Evolutionary conservation across 2,329 filamentous ascomycete species (phyloP).

Genomic region (Pyricularia pennisetigena): DNA sequence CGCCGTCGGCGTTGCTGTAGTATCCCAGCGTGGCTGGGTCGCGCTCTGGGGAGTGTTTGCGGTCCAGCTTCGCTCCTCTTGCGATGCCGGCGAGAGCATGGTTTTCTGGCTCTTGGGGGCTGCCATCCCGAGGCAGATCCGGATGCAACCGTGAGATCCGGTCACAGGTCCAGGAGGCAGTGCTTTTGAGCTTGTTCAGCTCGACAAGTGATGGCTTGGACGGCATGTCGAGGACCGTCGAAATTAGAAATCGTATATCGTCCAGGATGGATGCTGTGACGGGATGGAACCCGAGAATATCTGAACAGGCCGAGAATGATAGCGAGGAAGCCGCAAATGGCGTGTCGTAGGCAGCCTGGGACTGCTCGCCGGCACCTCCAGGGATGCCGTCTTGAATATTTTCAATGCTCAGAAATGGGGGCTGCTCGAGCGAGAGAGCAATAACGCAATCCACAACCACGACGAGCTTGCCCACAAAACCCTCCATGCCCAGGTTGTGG

Average conservation of each 20-base stretch:
- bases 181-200: constrained; percentile 26
- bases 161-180: constrained; percentile 28
- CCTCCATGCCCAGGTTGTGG: constrained; percentile 28
- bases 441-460: constrained; percentile 39
- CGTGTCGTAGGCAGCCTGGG: constrained; percentile 34
- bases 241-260: constrained; percentile 37
- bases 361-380: constrained; percentile 20
- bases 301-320: constrained; percentile 29
- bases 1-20: background rate
- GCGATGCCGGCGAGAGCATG: background rate
- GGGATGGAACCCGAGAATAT: constrained; percentile 31
- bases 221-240: constrained; percentile 29
- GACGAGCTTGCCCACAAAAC: constrained; percentile 36
- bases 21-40: background rate
- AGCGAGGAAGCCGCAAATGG: constrained; percentile 33
- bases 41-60: background rate
- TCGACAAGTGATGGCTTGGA: constrained; percentile 22
- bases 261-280: constrained; percentile 40
- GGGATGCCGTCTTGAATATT: constrained; percentile 8
- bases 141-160: constrained; percentile 22
- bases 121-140: constrained; percentile 7
- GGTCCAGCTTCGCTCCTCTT: background rate
- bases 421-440: constrained; percentile 34
- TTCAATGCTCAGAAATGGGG: constrained; percentile 29
- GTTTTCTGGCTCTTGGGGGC: constrained; percentile 3